Evolutionary conservation across 306 rosid species (phyloP).

Genomic region (Fragaria ananassa): DNA sequence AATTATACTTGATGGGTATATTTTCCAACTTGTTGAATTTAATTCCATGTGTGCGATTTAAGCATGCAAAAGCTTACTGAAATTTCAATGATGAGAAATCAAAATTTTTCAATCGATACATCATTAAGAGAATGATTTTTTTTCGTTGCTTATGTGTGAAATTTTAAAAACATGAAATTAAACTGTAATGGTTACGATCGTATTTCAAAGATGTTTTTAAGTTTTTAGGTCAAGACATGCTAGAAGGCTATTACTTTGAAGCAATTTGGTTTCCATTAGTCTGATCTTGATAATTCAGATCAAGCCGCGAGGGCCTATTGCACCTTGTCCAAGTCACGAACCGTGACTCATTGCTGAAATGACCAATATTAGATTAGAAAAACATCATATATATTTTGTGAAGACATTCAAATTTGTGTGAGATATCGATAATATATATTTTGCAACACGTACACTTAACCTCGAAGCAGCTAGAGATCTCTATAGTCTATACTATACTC

Average conservation of each 20-base stretch:
- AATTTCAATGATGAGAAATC: background rate
- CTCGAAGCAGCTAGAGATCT: background rate
- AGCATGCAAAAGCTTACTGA: background rate
- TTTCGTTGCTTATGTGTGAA: background rate
- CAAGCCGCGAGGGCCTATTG: no score
- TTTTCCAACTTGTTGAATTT: background rate
- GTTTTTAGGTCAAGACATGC: no score
- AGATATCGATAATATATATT: background rate
- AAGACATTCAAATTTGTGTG: background rate
- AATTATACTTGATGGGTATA: background rate
- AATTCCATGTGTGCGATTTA: background rate
- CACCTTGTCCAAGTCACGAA: background rate
- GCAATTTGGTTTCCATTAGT: no score
- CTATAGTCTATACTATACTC: background rate
- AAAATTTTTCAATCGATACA: background rate
- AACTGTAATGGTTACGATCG: background rate
- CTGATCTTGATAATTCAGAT: no score
- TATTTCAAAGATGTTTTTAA: background rate
- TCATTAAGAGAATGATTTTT: background rate
- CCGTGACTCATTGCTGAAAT: background rate
- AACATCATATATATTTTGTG: background rate
- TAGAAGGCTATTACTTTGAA: no score
- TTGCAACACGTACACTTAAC: background rate
- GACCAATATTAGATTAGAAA: background rate
- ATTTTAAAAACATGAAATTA: background rate